A percentile compares a stretch with the other conserved stretches of the same genome.
phyloP scores from a whole-genome alignment of 805 yeast genomes.

The Kregervanrija fluxuum region DNA sequence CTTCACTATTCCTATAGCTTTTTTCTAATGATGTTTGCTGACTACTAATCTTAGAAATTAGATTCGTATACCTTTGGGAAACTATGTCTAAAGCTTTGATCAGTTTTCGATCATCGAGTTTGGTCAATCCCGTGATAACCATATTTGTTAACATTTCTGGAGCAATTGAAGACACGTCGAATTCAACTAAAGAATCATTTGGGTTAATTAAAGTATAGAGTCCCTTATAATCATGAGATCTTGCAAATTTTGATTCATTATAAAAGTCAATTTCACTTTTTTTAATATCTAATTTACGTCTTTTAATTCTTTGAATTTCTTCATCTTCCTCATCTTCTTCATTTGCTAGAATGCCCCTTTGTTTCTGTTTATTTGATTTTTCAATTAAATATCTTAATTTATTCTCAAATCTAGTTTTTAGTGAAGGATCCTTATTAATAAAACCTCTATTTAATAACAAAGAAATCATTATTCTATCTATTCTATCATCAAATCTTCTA shows the following conservation, averaged over 20 bases:
- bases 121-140: conserved; percentile 59
- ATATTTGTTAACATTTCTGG: conserved; percentile 54
- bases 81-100: conserved; percentile 65
- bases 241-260: conserved; percentile 28
- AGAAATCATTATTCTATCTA: conserved; percentile 27
- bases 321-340: conserved; percentile 37
- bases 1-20: not conserved
- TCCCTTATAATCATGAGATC: conserved; percentile 45
- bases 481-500: conserved; percentile 30
- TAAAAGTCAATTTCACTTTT: conserved; percentile 22
- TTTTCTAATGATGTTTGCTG: not conserved
- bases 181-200: conserved; percentile 48
- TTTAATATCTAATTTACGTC: conserved; percentile 14
- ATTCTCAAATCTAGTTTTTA: conserved; percentile 27
- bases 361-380: conserved; percentile 21
- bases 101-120: conserved; percentile 44
- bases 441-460: conserved; percentile 28
- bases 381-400: conserved; percentile 26
- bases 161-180: conserved; percentile 67
- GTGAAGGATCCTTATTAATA: conserved; percentile 23
- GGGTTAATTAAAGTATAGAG: conserved; percentile 62
- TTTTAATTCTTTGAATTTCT: conserved; percentile 17
- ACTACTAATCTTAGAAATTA: conserved; percentile 13
- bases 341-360: conserved; percentile 26
- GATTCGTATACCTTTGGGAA: conserved; percentile 53